Conservation (phyloP, 1,284 basidiomycete genomes). For the Rhodotorula sp. region DNA sequence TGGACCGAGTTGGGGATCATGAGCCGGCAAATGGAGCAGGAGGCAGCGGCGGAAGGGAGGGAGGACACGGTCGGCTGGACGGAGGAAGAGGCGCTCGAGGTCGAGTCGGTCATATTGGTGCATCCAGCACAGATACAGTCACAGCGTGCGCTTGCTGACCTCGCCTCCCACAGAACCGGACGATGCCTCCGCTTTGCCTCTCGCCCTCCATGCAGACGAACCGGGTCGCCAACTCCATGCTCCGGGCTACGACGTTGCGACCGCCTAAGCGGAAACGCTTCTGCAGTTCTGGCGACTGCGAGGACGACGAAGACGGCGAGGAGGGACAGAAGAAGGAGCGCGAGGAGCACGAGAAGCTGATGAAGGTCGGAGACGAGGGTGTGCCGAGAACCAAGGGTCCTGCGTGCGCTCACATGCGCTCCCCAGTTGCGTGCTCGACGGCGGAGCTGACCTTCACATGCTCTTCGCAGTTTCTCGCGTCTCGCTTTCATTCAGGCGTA, state of each 20-base stretch:
- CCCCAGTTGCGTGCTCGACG: neutral
- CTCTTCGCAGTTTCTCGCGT: slow-evolving; percentile 35
- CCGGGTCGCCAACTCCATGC: slow-evolving; percentile 43
- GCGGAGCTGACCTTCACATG: no score
- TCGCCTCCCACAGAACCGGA: slow-evolving; percentile 34
- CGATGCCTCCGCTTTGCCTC: slow-evolving; percentile 41
- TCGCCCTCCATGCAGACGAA: slow-evolving; percentile 41
- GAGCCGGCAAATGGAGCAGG: slow-evolving; percentile 18
- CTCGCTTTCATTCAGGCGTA: slow-evolving; percentile 43
- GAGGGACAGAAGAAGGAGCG: slow-evolving; percentile 26
- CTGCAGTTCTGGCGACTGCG: slow-evolving; percentile 24
- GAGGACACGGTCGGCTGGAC: slow-evolving; percentile 23
- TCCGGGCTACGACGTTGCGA: slow-evolving; percentile 39
- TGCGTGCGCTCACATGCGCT: slow-evolving; percentile 17
- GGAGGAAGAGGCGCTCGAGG: slow-evolving; percentile 40
- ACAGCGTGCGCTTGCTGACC: neutral
- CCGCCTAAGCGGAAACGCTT: slow-evolving; percentile 39
- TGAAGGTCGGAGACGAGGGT: slow-evolving; percentile 39
- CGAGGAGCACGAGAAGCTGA: slow-evolving; percentile 36
- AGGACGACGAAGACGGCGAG: slow-evolving; percentile 24
- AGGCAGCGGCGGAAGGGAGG: slow-evolving; percentile 21
- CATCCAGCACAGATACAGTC: neutral
- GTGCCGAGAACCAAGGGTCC: slow-evolving; percentile 33
- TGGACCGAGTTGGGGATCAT: slow-evolving; percentile 42
- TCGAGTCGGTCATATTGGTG: slow-evolving; percentile 42